Evolutionary conservation across 2,329 filamentous ascomycete species (phyloP), one percentile per base, ranked within the genome.

Genomic region (Xylaria hypoxylon): DNA sequence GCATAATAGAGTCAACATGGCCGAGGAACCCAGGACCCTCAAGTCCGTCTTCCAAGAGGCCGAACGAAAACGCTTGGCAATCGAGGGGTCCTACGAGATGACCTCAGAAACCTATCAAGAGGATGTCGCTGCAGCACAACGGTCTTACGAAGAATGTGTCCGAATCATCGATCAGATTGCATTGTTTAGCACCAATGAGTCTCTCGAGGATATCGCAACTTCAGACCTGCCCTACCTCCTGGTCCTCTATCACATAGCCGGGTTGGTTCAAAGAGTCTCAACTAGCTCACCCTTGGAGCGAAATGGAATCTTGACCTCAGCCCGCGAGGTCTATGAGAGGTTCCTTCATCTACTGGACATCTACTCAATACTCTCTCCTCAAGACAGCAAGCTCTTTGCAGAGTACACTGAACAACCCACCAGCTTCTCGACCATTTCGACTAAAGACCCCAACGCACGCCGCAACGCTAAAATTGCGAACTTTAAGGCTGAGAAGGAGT

Each of bases 101-200:
- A 91, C 87, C 71, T 89, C 87, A 26, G 82, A 88, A 38, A 79
- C 83, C 62, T 95, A 91, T 80, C 88, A 88, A 76, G 85, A 90
- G 71, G 88, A 89, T 73, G 85, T 97, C 71, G 82, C 83, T 66
- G 80, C 84, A 44, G 87, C 92, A 45, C 88, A 97, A 72, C 80
- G 86, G 69, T 86, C 89, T 59, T 95, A 97, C 80, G 84, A 91
- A 74, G 84, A 91, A 77, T 94, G 92, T 78, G 84, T 91, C 65
- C 83, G 87, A 65, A 87, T 92, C 62, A 88, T 92, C 70, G 84
- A 88, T 70, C 85, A 88, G 66, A 84, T 96, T 28, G 90, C 92
- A 0, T 84, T 99, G 59, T 98, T 98, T 85, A 97, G 93, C 72
- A 85, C 89, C 40, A 99, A 99, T 79, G 96, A 99, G 79, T 86